Evolutionary conservation across 2,329 filamentous ascomycete genomes (phyloP), one percentile per base, ranked within the genome.

Genomic region (Tolypocladium amazonense): DNA sequence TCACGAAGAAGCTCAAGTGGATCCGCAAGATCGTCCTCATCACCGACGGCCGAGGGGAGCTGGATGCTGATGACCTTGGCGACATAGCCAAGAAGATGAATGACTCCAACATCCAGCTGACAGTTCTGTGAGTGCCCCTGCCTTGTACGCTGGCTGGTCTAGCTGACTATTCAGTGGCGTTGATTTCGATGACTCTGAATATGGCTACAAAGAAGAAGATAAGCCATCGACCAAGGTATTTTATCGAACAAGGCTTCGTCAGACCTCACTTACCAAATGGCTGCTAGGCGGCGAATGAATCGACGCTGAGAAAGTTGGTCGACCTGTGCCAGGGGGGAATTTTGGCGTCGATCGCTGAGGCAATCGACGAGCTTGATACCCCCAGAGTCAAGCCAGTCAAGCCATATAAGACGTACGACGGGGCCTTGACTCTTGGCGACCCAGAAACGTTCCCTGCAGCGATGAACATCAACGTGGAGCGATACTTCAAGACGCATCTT

Each of bases 121-220:
- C 88, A 1, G 77, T 97, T 14, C 75, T 97, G 88, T 92, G 73
- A 73, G 88, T 81, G 4, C 14, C 11, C 8, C n/a, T 25, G 2
- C 4, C 58, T 20, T 38, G 14, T n/a, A 6, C 9, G 50, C 11
- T 37, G n/a, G n/a, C n/a, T n/a, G n/a, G n/a, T n/a, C 35, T 6
- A 18, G 15, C 39, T n/a, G 5, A n/a, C 47, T 27, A 3, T 38
- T 9, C 50, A 92, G 88, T 58, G 94, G 94, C 18, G 84, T 96
- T 23, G 94, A 99, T 71, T 97, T 99, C 72, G 92, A 99, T 70
- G 92, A 97, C 71, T 71, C 84, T 1, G 92, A 96, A 2, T 96
- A 88, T 69, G 92, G 92, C 50, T 89, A 90, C 70, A 96, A 96
- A 72, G 93, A 97, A 75, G 92, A 97, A 71, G 84, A 89, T 64